Base-by-base conservation (phyloP, 2,329 filamentous ascomycete species). In the Curvularia spicifera region DNA sequence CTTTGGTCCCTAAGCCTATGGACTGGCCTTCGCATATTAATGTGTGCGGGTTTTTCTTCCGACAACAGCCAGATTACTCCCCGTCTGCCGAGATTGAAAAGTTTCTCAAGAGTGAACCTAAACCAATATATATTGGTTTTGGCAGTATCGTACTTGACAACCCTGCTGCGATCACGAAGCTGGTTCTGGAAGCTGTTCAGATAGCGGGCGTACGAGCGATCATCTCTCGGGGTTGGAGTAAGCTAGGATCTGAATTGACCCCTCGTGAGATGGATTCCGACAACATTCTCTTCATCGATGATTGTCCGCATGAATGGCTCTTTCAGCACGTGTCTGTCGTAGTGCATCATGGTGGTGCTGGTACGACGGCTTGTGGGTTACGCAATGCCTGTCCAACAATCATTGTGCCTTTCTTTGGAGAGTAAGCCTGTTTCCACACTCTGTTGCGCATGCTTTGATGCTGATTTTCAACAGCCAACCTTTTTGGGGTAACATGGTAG, bases 281-380 rank as follows among this genome's bases (percentile, higher is more conserved):
- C 7, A 37, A 75, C 83, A 20, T 82, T 79, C 59, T 84, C 78
- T 70, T 72, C 85, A 20, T 70, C 20, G 91, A 89, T n/a, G 93
- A 93, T 70, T 87, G 88, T 44, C 91, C 91, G 0, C 91, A 96
- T 63, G 18, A 18, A 18, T 96, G 91, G 91, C 79, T 96, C 0
- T 96, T 96, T 73, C 82, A 90, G 60, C 86, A 84, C 40, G 91
- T 95, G 1, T 88, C 89, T 0, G 87, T 86, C 43, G 91, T 96
- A 1, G 88, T 93, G 4, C 91, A 96, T 70, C 91, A 95, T 61
- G 91, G 91, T n/a, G 91, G 91, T 53, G 91, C 91, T 3, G 91
- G 91, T 13, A 96, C 91, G 1, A 93, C 90, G 0, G 91, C 91
- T 0, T 90, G 91, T 0, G 91, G 91, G 5, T 88, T 96, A 58